phyloP scores from a whole-genome alignment of 805 yeast genomes.

The Myxozyma sirexii region DNA sequence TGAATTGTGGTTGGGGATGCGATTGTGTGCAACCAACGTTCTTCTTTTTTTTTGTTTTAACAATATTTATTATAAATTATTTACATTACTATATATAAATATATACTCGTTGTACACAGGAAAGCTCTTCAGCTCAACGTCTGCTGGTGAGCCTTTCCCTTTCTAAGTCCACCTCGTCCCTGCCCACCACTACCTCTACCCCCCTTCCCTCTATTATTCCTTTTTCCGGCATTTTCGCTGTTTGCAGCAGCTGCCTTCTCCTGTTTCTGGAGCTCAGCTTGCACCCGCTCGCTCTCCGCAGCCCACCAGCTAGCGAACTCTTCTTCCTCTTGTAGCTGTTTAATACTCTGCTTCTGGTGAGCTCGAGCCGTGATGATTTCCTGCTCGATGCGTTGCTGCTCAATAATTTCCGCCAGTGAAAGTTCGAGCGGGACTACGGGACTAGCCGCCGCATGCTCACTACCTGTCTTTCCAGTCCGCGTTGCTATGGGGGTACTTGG shows the following conservation, averaged over 20 bases:
- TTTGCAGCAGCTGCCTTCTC: constrained; percentile 5
- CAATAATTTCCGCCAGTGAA: constrained; percentile 35
- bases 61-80: background rate
- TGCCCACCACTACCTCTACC: background rate
- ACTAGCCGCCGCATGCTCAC: background rate
- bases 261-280: constrained; percentile 25
- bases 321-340: constrained; percentile 77
- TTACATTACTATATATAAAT: background rate
- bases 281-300: constrained; percentile 57
- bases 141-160: background rate
- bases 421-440: constrained; percentile 8
- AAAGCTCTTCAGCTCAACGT: too few species aligned
- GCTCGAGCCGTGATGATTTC: constrained; percentile 43
- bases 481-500: background rate
- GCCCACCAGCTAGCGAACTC: constrained; percentile 90
- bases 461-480: background rate
- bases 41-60: background rate
- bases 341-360: constrained; percentile 50
- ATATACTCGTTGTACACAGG: background rate
- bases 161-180: constrained; percentile 12
- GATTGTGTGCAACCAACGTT: constrained; percentile 22
- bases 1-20: constrained; percentile 19
- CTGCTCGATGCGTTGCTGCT: constrained; percentile 47
- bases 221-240: background rate
- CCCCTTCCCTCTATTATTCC: background rate